A percentile compares a stretch with the other conserved stretches of the same genome.
Evolutionary conservation across 495 filamentous ascomycete genomes (phyloP).

Genomic region (Delitschia confertaspora): DNA sequence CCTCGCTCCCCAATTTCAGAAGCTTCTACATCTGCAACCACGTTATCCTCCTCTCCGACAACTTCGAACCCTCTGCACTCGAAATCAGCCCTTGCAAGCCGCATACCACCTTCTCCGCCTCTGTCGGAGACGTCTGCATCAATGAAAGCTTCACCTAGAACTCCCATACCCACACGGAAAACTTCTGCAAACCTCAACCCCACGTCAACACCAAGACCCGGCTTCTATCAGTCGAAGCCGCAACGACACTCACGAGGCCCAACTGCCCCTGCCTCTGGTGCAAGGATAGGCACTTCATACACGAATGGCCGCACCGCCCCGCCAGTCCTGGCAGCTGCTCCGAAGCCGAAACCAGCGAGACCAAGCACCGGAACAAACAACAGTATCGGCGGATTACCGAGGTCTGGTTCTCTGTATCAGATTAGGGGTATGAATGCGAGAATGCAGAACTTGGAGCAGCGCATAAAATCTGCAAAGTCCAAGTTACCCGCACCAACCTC

Average conservation of each 20-base stretch:
- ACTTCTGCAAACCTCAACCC: slow-evolving; percentile 32
- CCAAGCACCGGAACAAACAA: slow-evolving; percentile 27
- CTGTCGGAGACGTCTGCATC: slow-evolving; percentile 34
- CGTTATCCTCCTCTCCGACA: slow-evolving; percentile 37
- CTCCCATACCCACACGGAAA: slow-evolving; percentile 37
- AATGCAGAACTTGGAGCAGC: slow-evolving; percentile 90
- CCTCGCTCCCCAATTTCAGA: slow-evolving; percentile 42
- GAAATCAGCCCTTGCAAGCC: slow-evolving; percentile 54
- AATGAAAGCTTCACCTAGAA: slow-evolving; percentile 29
- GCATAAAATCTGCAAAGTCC: slow-evolving; percentile 86
- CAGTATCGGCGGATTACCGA: slow-evolving; percentile 41
- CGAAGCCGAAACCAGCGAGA: slow-evolving; percentile 22
- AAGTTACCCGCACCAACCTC: slow-evolving; percentile 74
- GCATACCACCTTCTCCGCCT: slow-evolving; percentile 59
- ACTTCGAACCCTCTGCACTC: slow-evolving; percentile 49
- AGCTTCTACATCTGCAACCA: slow-evolving; percentile 35
- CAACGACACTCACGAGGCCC: slow-evolving; percentile 45
- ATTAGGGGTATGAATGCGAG: slow-evolving; percentile 88
- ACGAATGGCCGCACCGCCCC: slow-evolving; percentile 33
- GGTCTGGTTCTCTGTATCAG: slow-evolving; percentile 82
- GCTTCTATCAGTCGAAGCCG: slow-evolving; percentile 23
- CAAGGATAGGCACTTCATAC: slow-evolving; percentile 26
- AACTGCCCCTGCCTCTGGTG: slow-evolving; percentile 43
- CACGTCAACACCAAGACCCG: slow-evolving; percentile 43
- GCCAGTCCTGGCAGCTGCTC: slow-evolving; percentile 32